Evolutionary conservation across 1,284 basidiomycete genomes (phyloP).

Genomic region (Amylostereum areolatum): DNA sequence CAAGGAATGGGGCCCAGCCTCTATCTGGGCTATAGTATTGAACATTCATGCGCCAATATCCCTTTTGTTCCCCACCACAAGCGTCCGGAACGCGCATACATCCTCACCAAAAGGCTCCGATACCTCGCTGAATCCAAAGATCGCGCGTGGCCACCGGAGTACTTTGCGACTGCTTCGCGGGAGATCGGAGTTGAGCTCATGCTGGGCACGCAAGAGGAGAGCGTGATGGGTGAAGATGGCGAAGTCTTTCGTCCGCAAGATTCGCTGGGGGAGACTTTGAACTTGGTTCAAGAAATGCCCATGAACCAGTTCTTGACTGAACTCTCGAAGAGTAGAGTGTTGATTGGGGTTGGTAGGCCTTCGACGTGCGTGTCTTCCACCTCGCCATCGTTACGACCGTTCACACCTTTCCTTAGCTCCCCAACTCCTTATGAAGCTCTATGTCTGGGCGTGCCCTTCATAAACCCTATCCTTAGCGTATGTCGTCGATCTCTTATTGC

Average conservation of each 20-base stretch:
- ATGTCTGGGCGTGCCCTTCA: constrained; percentile 11
- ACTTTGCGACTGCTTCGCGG: background rate
- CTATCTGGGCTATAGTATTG: constrained; percentile 1
- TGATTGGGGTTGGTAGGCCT: constrained; percentile 7
- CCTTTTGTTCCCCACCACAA: background rate
- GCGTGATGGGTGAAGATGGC: background rate
- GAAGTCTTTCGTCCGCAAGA: background rate
- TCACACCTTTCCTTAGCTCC: background rate
- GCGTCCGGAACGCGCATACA: background rate
- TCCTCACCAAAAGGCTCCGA: background rate
- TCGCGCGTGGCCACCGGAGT: background rate
- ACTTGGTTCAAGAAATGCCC: too few species aligned
- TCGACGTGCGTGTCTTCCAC: constrained; percentile 1
- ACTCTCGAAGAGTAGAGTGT: constrained; percentile 3
- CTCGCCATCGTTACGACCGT: background rate
- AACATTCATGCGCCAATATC: background rate
- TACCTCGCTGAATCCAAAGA: background rate
- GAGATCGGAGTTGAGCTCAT: background rate
- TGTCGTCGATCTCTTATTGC: background rate
- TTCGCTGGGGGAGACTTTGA: background rate
- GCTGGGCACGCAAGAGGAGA: background rate
- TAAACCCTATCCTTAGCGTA: constrained; percentile 5
- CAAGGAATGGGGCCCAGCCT: background rate
- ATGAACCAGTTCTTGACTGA: background rate
- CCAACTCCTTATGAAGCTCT: constrained; percentile 11